Evolutionary conservation across 1,284 basidiomycete species (phyloP), one percentile per base, ranked within the genome.

Genomic region (Amylostereum chailletii): DNA sequence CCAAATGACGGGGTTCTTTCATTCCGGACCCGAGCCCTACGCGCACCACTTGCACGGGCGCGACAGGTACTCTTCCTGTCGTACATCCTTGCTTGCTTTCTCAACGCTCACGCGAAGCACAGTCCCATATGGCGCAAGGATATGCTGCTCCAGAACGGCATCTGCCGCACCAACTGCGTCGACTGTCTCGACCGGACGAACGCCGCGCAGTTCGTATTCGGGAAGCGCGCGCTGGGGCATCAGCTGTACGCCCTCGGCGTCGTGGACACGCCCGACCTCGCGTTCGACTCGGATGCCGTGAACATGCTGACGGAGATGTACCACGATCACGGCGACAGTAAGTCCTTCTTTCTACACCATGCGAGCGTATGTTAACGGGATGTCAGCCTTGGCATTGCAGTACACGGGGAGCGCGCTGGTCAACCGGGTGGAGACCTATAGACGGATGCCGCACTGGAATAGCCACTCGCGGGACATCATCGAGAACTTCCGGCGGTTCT

Each of bases 271-370:
- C 92, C 95, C 0, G 83, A 90, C 57, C 71, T 99, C 29, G 81
- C 86, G 0, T 97, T 97, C 62, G 94, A 97, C 58, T 94, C 90
- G 7, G 95, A 97, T 63, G 94, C 93, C 0, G 90, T 96, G 45
- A 93, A 96, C 64, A 94, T 99, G 81, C 65, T 99, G 57, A 99
- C 94, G 0, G 94, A 98, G 67, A 98, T 99, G 94, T 99, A 97
- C 65, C 94, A 98, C 63, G 92, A 96, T 64, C 91, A 94, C 59
- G 92, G 93, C 1, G 93, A 96, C 59, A 94, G 90, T 90, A 59
- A 59, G 84, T 67, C 34, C 32, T 9, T 19, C 19, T 19, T 19
- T 19, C 19, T 19, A 19, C 19, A 19, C 1, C 19, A 19, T 19
- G 19, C 19, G 19, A 19, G 19, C 19, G 19, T 19, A 19, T 19